Evolutionary conservation across 495 filamentous ascomycete genomes (phyloP), one percentile per base, ranked within the genome.

Genomic region (Xylaria grammica): DNA sequence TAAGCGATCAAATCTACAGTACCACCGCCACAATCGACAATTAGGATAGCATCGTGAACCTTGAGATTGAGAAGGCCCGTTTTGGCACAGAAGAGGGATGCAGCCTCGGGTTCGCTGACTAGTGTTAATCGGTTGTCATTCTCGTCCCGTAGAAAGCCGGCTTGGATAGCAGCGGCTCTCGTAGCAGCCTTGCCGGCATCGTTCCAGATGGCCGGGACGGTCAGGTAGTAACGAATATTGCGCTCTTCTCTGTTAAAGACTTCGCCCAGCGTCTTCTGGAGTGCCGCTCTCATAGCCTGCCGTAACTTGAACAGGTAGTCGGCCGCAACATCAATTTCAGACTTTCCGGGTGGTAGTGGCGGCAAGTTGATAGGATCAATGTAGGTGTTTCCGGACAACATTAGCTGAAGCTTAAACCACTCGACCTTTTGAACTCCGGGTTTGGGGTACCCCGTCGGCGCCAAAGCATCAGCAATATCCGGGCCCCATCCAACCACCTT

Each of bases 321-420:
- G 63, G 89, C 88, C 17, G 89, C 89, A 36, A 91, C 89, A 74
- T 91, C 89, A 74, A 91, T 89, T 72, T 90, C 88, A 15, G 88
- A 90, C 79, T 90, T 91, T 78, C 89, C 89, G 19, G 89, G 89
- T 19, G 89, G 89, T 52, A 91, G 85, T 36, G 89, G 89, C 15
- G 89, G 89, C 60, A 91, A 81, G 81, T 91, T 91, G 76, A 91
- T 91, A 55, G 89, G 89, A 68, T 91, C 89, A 69, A 91, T 91
- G 72, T 91, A 91, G 5, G 89, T 91, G 79, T 91, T 91, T 62
- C 89, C 89, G 22, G 87, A 90, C 58, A 91, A 77, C 89, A 91
- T 91, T 48, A 91, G 81, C 78, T 91, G 89, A 24, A 90, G 82
- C 79, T 91, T 91, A 81, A 91, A 90, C 89, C 89, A 91, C 69